Evolutionary conservation across 164 flowering plant genomes (phyloP), one percentile per base, ranked within the genome.

Genomic region (Litsea cubeba): DNA sequence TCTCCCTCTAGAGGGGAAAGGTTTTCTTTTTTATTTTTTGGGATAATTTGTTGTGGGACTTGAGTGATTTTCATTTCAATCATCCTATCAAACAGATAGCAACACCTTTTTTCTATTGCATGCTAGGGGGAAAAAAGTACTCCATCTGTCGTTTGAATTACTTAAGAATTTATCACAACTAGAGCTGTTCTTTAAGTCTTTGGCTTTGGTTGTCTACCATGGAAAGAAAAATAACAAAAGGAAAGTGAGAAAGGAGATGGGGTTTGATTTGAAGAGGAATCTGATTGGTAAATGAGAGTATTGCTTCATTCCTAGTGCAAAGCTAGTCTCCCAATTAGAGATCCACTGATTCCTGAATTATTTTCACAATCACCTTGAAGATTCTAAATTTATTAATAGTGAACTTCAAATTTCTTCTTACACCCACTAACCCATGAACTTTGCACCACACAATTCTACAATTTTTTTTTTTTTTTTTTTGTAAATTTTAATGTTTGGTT

Each of bases 231-330:
- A 22, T 23, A 63, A 12, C 2, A 24, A 23, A 3, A 24, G 14
- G 28, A 24, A 24, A 63, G 72, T 70, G n/a, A 74, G 72, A 49
- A 32, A 51, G 28, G 32, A 23, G 66, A 28, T 63, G 14, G 66
- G 14, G 12, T 22, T 22, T 63, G 15, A 63, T 63, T 63, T 22
- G 28, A 17, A 22, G 24, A 23, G 66, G 12, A 63, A 28, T 22
- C 66, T 24, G 3, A 63, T 25, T 22, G 0, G 66, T 63, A 12
- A 17, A 25, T 60, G 63, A 63, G 28, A 8, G 66, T 22, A 14
- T 22, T 24, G 25, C 25, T 63, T 12, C 66, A 63, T 22, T 63
- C 12, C 28, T 7, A 63, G 23, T 23, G 66, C 28, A 63, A 63
- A 63, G 25, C 66, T 30, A 30, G 35, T 3, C 23, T 25, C 66